Evolutionary conservation across 768 basidiomycete species (phyloP), one percentile per base, ranked within the genome.

Genomic region (Trametes cubensis): DNA sequence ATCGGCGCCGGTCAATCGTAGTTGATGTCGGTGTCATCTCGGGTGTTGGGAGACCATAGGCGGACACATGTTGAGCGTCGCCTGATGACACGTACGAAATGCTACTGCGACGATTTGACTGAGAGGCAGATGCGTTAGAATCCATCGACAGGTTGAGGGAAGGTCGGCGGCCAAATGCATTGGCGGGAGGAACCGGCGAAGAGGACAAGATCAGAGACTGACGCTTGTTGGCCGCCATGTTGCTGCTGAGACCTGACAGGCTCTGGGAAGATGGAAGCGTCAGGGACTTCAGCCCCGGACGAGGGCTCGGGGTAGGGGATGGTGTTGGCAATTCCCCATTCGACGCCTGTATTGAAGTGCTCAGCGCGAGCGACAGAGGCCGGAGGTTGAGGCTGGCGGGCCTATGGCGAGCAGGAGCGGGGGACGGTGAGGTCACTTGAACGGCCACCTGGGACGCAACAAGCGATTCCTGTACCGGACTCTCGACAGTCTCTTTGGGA

Each of bases 381-480:
- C 88, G 87, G 34, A 93, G 78, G 66, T 81, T 85, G 52, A 83
- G 80, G 65, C 79, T 85, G 23, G 84, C 79, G n/a, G 89, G 90
- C 46, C 89, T 87, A 52, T 79, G 84, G 46, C 86, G 85, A 51
- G 73, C 58, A 11, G 79, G 75, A 4, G 78, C 70, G 14, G 77
- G 70, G 42, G 73, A 67, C 2, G 71, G 70, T 3, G 63, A 57
- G 6, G 69, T 63, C 42, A 61, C 58, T 7, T 55, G 47, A 26
- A 61, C 66, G 13, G 66, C 61, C 23, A 46, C 34, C 44, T 44
- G 28, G 47, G 53, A 41, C 28, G 50, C 49, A 8, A 45, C 55
- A 4, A 61, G 52, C 21, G 53, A 59, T 20, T 47, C 55, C 26
- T 64, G 21, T 61, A 60, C 61, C 26, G 63, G 63, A 34, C 55